Evolutionary conservation across 306 rosid species (phyloP).

Genomic region (Macrotyloma uniflorum): DNA sequence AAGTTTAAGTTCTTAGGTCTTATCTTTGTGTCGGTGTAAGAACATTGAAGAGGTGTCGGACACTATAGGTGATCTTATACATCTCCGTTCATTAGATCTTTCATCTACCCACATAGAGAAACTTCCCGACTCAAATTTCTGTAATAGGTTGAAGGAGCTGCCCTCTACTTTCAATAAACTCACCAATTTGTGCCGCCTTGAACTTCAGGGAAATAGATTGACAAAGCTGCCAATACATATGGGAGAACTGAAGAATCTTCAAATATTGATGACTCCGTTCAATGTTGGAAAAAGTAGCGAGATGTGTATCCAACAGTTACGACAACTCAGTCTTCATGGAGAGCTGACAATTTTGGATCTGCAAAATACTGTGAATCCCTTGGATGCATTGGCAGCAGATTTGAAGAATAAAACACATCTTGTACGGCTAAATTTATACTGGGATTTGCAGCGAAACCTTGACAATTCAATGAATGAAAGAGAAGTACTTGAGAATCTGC

Average conservation of each 20-base stretch:
- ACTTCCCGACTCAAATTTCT: neutral
- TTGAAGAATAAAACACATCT: neutral
- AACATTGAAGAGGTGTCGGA: neutral
- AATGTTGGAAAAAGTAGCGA: no score
- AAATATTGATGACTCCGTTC: no score
- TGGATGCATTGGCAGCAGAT: neutral
- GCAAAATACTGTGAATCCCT: neutral
- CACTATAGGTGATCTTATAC: neutral
- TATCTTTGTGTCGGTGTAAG: neutral
- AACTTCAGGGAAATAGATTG: no score
- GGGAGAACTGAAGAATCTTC: no score
- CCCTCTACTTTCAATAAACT: no score
- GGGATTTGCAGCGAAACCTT: neutral
- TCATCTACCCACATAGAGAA: rapidly evolving
- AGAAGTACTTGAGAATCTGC: neutral
- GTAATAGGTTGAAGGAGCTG: no score
- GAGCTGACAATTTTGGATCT: neutral
- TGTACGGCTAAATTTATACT: neutral
- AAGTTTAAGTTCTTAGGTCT: neutral
- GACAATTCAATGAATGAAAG: neutral
- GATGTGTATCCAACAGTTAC: no score
- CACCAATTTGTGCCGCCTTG: no score
- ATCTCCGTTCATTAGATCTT: neutral
- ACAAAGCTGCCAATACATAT: no score
- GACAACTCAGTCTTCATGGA: neutral